A percentile compares a stretch with the other conserved stretches of the same genome.
phyloP scores from a whole-genome alignment of 148 eudicot species.

The Cornus suecica region DNA sequence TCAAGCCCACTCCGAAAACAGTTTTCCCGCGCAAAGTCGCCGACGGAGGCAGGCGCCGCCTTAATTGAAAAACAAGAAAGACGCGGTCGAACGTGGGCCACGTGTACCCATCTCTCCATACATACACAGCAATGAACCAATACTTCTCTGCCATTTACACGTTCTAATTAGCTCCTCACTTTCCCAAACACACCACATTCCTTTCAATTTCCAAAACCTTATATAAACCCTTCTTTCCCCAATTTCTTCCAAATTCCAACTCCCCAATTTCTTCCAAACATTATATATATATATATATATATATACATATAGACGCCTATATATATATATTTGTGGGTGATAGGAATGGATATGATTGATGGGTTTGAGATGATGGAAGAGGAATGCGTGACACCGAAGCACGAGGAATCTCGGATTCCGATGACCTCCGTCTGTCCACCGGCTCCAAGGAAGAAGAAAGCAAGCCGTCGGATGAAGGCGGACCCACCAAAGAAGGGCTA shows the following conservation, averaged over 20 bases:
- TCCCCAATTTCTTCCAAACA: neutral
- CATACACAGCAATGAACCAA: neutral
- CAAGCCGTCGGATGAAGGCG: neutral
- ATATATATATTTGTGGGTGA: neutral
- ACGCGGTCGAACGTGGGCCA: slow-evolving; percentile 16
- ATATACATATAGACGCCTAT: neutral
- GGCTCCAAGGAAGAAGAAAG: slow-evolving; percentile 30
- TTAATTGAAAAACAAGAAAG: slow-evolving; percentile 11
- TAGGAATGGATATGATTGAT: neutral
- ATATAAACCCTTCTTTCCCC: neutral
- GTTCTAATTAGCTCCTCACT: neutral
- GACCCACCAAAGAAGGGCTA: slow-evolving; percentile 22
- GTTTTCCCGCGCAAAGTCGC: slow-evolving; percentile 14
- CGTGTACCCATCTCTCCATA: neutral
- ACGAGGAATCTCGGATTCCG: slow-evolving; percentile 21
- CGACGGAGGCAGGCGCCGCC: slow-evolving; percentile 20
- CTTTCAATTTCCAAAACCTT: neutral
- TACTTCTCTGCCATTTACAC: neutral
- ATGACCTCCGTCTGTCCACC: slow-evolving; percentile 19
- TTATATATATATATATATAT: neutral
- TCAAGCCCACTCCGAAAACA: neutral
- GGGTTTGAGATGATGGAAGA: slow-evolving; percentile 10
- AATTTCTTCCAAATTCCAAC: neutral
- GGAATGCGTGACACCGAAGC: slow-evolving; percentile 24
- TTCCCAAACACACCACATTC: neutral